These are phyloP conservation scores for Gastroboletus turbinatus DNA, from an alignment of 1,284 basidiomycete species.

Conservation along the genomic window DNA sequence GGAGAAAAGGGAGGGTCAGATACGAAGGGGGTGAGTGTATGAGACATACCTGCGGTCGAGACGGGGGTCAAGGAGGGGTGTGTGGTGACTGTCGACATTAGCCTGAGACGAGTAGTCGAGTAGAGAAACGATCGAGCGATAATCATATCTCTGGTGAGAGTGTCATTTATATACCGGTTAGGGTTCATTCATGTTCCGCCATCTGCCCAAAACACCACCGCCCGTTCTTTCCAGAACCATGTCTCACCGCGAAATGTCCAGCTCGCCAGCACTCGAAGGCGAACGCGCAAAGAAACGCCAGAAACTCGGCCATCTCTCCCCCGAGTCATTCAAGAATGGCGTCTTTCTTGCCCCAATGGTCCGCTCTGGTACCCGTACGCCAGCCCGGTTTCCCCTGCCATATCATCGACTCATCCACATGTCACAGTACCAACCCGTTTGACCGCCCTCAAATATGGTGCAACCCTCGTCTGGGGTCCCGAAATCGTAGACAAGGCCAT, in stretches of 20 bases:
- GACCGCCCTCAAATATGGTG: constrained; percentile 90
- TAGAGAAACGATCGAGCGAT: not conserved
- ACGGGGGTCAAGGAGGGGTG: constrained; percentile 54
- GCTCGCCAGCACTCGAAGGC: constrained; percentile 44
- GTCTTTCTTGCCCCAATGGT: constrained; percentile 95
- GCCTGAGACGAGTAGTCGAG: constrained; percentile 3
- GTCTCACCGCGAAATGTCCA: constrained; percentile 53
- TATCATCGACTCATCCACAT: not conserved
- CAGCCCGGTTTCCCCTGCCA: not conserved
- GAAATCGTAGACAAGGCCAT: constrained; percentile 98
- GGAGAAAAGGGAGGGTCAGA: not conserved
- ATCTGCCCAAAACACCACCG: not conserved
- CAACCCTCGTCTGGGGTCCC: constrained; percentile 94
- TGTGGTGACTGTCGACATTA: constrained; percentile 46
- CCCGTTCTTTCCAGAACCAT: constrained; percentile 32
- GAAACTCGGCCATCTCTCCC: constrained; percentile 54
- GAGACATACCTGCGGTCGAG: constrained; percentile 49
- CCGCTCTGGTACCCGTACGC: constrained; percentile 83
- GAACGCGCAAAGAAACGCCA: constrained; percentile 52
- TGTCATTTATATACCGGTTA: no score
- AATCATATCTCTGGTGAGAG: not conserved
- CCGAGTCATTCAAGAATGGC: constrained; percentile 75
- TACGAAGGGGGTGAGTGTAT: not conserved
- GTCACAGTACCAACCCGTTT: constrained; percentile 76
- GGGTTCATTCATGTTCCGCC: constrained; percentile 3